These are phyloP conservation scores for Podila verticillata DNA, from an alignment of 192 early-diverging fungal species.

Conservation along the genomic window DNA sequence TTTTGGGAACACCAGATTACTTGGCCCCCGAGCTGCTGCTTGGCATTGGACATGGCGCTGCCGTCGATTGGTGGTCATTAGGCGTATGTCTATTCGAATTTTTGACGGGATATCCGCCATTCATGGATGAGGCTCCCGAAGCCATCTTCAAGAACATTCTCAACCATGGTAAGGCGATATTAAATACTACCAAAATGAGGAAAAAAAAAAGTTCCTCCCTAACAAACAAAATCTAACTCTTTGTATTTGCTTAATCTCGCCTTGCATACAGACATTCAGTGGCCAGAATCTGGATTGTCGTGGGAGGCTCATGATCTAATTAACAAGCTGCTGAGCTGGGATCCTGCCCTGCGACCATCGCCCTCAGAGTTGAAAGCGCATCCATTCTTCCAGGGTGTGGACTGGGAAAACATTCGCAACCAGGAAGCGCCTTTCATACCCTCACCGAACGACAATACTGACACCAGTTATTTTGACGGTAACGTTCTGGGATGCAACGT, in stretches of 20 bases:
- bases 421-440: constrained; percentile 89
- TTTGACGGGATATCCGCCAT: constrained; percentile 89
- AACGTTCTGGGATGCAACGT: neutral
- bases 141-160: constrained; percentile 92
- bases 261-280: constrained; percentile 64
- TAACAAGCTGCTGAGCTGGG: constrained; percentile 75
- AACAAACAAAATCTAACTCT: neutral
- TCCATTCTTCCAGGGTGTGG: constrained; percentile 77
- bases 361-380: constrained; percentile 76
- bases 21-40: constrained; percentile 93
- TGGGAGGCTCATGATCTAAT: constrained; percentile 77
- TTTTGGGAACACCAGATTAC: constrained; percentile 94
- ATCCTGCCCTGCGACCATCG: constrained; percentile 71
- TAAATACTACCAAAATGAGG: neutral
- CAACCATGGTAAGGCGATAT: constrained; percentile 57
- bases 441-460: constrained; percentile 77
- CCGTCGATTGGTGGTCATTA: constrained; percentile 97
- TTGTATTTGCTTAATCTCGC: neutral
- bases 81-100: constrained; percentile 94
- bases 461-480: constrained; percentile 95
- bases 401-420: constrained; percentile 80
- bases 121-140: constrained; percentile 87
- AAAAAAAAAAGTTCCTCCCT: neutral
- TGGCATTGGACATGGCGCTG: constrained; percentile 82
- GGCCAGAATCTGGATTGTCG: constrained; percentile 71